These are phyloP conservation scores for Moricandia moricandioides DNA, from an alignment of 345 rosid species.

Conservation along the genomic window DNA sequence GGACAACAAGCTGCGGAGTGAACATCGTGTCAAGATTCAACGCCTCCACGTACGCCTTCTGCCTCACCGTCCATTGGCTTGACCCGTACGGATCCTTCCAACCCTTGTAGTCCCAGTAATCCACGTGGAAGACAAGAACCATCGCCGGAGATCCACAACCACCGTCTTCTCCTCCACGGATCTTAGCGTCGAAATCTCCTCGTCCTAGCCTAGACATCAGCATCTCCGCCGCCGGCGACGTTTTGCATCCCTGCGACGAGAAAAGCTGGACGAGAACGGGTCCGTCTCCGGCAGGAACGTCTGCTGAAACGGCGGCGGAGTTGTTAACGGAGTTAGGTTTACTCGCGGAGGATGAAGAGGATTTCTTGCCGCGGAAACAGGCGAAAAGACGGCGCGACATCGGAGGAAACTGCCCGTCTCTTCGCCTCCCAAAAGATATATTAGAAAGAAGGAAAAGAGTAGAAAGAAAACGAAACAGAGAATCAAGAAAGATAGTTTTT, in stretches of 20 bases:
- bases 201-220: conserved; percentile 81
- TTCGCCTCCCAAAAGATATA: conserved; percentile 20
- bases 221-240: conserved; percentile 82
- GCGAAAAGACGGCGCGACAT: conserved; percentile 78
- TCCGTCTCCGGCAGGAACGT: conserved; percentile 42
- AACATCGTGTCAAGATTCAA: conserved; percentile 80
- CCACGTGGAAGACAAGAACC: conserved; percentile 73
- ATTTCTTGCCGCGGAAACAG: conserved; percentile 49
- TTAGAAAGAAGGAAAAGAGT: conserved; percentile 13
- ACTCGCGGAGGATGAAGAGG: conserved; percentile 19
- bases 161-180: conserved; percentile 31
- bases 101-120: conserved; percentile 90
- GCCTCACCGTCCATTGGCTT: conserved; percentile 82
- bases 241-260: conserved; percentile 83
- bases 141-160: conserved; percentile 47
- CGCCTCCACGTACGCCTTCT: conserved; percentile 85
- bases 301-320: conserved; percentile 40
- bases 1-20: conserved; percentile 79
- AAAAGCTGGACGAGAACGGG: conserved; percentile 78
- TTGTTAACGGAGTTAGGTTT: conserved; percentile 14
- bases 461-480: conserved; percentile 14
- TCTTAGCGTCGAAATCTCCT: conserved; percentile 66
- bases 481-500: conserved; percentile 10
- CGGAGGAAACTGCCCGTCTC: conserved; percentile 14
- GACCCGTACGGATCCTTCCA: conserved; percentile 94